Evolutionary conservation across 2,329 filamentous ascomycete species (phyloP), one percentile per base, ranked within the genome.

Genomic region (Anthostomella pinea): DNA sequence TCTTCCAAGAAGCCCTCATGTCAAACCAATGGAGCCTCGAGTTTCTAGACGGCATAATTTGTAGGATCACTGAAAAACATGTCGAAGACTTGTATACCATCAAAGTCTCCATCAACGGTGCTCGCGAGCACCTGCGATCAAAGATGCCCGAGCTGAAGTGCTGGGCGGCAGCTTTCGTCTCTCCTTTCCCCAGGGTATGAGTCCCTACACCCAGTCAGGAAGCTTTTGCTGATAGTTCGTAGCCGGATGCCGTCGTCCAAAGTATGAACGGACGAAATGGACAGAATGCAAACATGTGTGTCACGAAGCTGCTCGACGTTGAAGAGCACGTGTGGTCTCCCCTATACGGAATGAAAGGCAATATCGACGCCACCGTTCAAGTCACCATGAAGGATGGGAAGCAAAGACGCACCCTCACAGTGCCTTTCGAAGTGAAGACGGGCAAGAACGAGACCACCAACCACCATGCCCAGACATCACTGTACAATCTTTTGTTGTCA

Each of bases 321-420:
- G 93, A 98, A 60, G 93, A 98, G 62, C 93, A 97, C 57, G 82
- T 98, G 18, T 98, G 93, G 93, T 97, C 91, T 6, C 93, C 93
- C 1, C 91, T 89, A 79, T 98, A 95, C 58, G 93, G 93, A 0
- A 71, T 98, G 11, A 98, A 98, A 62, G 93, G 93, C 19, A 98
- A 97, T 52, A 93, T 98, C 41, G 93, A 98, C 65, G 93, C 93
- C 18, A 97, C 93, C 0, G 86, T 98, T 1, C 87, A 98, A 65
- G 85, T 93, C 11, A 79, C 77, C 1, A 85, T 96, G 70, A 70
- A 78, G 37, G 85, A 95, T 38, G 77, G 80, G 17, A 68, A 75
- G n/a, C 72, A 77, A 19, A 64, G 70, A 30, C 79, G 79, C 43
- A 86, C 77, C 5, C 68, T 97, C 45, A 90, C 90, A 0, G 87